Evolutionary conservation across 1,139 yeast genomes (phyloP), one percentile per base, ranked within the genome.

Genomic region (Candida freyschussii): DNA sequence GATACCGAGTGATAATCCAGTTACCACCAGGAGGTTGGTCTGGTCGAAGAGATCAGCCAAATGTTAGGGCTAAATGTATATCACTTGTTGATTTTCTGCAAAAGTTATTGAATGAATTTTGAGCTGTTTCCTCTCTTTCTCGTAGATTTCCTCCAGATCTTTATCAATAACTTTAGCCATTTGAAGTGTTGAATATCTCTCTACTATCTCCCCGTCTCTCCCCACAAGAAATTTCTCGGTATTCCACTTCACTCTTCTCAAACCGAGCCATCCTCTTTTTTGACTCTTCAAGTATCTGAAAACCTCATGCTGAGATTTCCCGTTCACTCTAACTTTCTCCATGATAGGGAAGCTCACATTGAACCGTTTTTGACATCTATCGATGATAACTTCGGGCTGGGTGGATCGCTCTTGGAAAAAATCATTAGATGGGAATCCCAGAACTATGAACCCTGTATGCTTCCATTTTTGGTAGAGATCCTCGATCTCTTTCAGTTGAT

Each of bases 351-450:
- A 60, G 12, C 81, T 67, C 22, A 85, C 94, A 12, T 83, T 79
- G 55, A 68, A 87, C 47, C 71, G 72, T 32, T 61, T 43, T 28
- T 72, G 65, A 48, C 89, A 79, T 51, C 70, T 72, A 24, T 58
- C 52, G 7, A 69, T 72, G 34, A 85, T 78, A 43, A 78, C 73
- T 28, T 64, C 69, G 27, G 74, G 76, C 5, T 71, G 56, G 2
- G 75, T 75, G 3, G 95, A 94, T 52, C 86, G 95, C 60, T 89
- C 95, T 47, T 71, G 72, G 15, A 82, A 85, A 55, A 89, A 89
- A 56, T 87, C 96, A 56, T 79, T 78, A 55, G 85, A 77, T 37
- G 97, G 97, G 72, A 89, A 87, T 1, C 94, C 97, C 29, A 89
- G 55, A 32, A 89, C 71, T 31, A 69, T 78, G 21, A 89, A 69